Percentiles rank a stretch among this genome's conserved stretches.
These are phyloP conservation scores for Senna tora DNA, from an alignment of 306 rosid species.

Conservation along the genomic window DNA sequence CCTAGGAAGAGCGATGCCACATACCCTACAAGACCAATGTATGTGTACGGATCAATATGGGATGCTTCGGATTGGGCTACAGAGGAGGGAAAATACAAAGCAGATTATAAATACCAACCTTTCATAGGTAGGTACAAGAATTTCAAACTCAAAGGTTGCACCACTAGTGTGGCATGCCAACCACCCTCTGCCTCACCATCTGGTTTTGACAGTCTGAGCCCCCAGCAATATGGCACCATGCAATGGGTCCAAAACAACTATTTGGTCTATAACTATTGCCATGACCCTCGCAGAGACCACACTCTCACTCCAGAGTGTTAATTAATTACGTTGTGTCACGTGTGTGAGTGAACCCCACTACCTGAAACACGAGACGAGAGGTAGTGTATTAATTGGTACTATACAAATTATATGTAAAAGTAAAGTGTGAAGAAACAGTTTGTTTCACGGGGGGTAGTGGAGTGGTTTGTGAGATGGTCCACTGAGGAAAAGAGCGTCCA, in stretches of 20 bases:
- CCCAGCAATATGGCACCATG: constrained; percentile 63
- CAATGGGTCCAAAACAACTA: constrained; percentile 75
- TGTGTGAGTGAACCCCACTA: too few species aligned
- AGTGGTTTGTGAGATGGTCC: constrained; percentile 72
- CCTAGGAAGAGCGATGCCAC: constrained; percentile 72
- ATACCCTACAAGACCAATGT: constrained; percentile 82
- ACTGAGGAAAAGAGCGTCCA: constrained; percentile 50
- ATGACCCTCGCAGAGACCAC: constrained; percentile 81
- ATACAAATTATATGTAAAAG: too few species aligned
- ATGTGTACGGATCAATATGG: constrained; percentile 91
- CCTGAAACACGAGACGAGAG: too few species aligned
- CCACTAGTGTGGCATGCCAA: constrained; percentile 46
- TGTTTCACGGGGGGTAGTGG: constrained; percentile 12
- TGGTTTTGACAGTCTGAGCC: constrained; percentile 51
- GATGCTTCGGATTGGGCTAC: constrained; percentile 99
- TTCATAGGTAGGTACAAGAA: constrained; percentile 66
- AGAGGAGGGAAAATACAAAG: constrained; percentile 91
- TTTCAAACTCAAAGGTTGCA: constrained; percentile 68
- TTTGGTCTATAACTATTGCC: constrained; percentile 81
- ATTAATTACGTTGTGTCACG: neutral
- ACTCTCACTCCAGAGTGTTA: constrained; percentile 76
- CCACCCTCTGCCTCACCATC: constrained; percentile 58
- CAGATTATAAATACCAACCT: constrained; percentile 83
- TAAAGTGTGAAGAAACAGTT: too few species aligned
- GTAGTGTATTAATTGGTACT: too few species aligned